Evolutionary conservation across 345 rosid species (phyloP).

Genomic region (Eucalyptus urophylla): DNA sequence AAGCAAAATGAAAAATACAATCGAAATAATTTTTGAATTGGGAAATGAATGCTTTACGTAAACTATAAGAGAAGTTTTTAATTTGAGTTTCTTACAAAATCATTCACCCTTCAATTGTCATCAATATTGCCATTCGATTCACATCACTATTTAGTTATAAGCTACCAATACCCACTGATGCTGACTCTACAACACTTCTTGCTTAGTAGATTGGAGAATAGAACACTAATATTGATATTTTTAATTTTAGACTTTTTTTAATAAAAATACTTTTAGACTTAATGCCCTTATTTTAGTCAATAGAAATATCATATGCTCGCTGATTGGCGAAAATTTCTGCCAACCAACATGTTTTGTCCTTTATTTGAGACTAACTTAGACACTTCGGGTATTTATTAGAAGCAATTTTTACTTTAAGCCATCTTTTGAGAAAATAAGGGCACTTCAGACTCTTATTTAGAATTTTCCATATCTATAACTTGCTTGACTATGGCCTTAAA

Average conservation of each 20-base stretch:
- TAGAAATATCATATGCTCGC: too few relatives aligned
- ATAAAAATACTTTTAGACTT: background rate
- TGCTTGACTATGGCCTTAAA: too few relatives aligned
- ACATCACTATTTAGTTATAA: too few relatives aligned
- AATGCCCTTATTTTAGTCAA: accelerated
- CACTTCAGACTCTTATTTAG: background rate
- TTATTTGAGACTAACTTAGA: background rate
- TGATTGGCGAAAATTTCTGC: too few relatives aligned
- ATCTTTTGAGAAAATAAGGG: accelerated
- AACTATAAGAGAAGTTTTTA: too few relatives aligned
- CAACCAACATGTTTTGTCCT: accelerated
- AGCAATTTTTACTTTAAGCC: background rate
- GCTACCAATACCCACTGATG: too few relatives aligned
- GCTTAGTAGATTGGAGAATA: background rate
- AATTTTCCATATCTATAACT: too few relatives aligned
- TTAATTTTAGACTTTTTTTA: too few relatives aligned
- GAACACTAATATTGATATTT: too few relatives aligned
- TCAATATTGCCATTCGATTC: accelerated
- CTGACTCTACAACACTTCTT: background rate
- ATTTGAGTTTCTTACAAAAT: too few relatives aligned
- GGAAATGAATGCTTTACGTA: accelerated
- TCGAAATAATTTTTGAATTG: too few relatives aligned
- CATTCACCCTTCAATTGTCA: accelerated
- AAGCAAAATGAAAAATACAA: background rate
- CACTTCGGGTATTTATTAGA: background rate